These are phyloP conservation scores for Kluyveromyces wickerhamii DNA, from an alignment of 805 yeast genomes.

Conservation along the genomic window DNA sequence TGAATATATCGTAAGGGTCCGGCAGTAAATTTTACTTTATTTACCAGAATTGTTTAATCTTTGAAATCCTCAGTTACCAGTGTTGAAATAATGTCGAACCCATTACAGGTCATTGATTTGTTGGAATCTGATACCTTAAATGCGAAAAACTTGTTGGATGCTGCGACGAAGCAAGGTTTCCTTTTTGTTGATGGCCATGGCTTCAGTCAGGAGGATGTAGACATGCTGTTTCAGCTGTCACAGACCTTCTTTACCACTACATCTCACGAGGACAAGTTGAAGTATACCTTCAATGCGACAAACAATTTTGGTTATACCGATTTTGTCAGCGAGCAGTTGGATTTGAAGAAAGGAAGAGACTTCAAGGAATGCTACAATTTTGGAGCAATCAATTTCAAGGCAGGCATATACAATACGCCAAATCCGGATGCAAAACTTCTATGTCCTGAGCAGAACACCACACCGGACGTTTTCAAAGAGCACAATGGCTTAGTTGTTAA, in stretches of 20 bases:
- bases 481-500: conserved; percentile 36
- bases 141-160: conserved; percentile 35
- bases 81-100: too few relatives aligned
- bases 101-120: conserved; percentile 49
- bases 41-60: too few relatives aligned
- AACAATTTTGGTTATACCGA: conserved; percentile 56
- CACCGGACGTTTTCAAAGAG: conserved; percentile 47
- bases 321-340: conserved; percentile 43
- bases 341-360: conserved; percentile 37
- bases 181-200: conserved; percentile 60
- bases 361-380: conserved; percentile 68
- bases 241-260: conserved; percentile 40
- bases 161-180: conserved; percentile 57
- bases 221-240: conserved; percentile 41
- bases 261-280: conserved; percentile 43
- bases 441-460: conserved; percentile 24
- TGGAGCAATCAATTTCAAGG: conserved; percentile 42
- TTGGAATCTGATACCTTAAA: conserved; percentile 27
- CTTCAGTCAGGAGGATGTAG: conserved; percentile 49
- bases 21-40: too few relatives aligned
- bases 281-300: conserved; percentile 39
- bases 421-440: conserved; percentile 6
- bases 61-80: too few relatives aligned
- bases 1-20: too few relatives aligned
- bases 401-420: conserved; percentile 35